Conservation (phyloP, 192 early-diverging fungal genomes). For the Diversispora epigaea region DNA sequence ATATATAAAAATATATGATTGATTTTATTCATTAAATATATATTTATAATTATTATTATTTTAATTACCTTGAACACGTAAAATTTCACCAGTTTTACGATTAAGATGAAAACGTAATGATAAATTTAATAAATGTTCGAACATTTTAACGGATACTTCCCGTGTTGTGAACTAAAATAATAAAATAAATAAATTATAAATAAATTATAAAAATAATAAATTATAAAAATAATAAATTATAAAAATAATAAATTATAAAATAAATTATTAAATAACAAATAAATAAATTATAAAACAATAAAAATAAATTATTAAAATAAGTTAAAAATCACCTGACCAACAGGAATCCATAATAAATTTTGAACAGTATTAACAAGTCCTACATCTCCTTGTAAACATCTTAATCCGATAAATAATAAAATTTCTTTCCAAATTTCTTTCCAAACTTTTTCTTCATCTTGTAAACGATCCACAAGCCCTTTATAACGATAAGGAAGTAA, state of each 20-base stretch:
- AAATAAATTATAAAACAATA: not conserved
- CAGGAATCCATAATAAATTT: conserved; percentile 82
- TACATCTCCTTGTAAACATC: conserved; percentile 51
- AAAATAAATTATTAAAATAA: not conserved
- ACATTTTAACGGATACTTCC: conserved; percentile 79
- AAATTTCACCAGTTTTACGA: conserved; percentile 94
- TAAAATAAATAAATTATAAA: not conserved
- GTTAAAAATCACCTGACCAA: conserved; percentile 56
- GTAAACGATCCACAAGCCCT: conserved; percentile 67
- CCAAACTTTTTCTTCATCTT: conserved; percentile 44
- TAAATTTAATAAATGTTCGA: conserved; percentile 82
- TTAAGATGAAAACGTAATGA: conserved; percentile 89
- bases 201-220: not conserved
- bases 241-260: not conserved
- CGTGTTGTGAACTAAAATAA: conserved; percentile 38
- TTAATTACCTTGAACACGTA: conserved; percentile 72
- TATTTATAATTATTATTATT: not conserved
- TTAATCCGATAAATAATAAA: conserved; percentile 38
- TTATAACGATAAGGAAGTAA: conserved; percentile 82
- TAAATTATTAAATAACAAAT: not conserved
- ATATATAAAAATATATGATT: not conserved
- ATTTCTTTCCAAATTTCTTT: conserved; percentile 44
- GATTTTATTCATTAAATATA: too few relatives aligned
- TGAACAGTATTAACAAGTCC: conserved; percentile 72
- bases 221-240: not conserved